Evolutionary conservation across 2,329 filamentous ascomycete genomes (phyloP).

Genomic region (Penicillium sp.): DNA sequence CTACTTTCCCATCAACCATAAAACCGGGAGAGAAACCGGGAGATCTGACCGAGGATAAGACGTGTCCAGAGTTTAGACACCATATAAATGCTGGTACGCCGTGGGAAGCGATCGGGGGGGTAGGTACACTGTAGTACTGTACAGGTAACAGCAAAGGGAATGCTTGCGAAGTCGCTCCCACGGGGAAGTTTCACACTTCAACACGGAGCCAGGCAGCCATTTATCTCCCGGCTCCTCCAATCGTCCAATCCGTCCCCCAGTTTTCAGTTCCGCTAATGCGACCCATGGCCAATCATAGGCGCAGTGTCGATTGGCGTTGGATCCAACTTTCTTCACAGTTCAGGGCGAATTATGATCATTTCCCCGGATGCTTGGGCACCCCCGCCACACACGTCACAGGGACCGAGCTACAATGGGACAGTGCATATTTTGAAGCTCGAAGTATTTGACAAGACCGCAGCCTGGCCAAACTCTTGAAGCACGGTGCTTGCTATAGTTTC

Average conservation of each 20-base stretch:
- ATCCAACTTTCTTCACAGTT: not conserved
- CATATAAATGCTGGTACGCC: not conserved
- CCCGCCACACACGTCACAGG: constrained; percentile 1
- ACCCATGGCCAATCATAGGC: not conserved
- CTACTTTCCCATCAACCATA: not conserved
- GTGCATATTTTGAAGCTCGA: not conserved
- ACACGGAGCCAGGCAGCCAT: not conserved
- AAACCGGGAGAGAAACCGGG: not conserved
- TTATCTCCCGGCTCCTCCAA: not conserved
- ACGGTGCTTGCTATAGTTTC: too few species aligned
- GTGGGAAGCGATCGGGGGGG: too few species aligned
- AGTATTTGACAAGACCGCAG: not conserved
- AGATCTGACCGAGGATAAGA: constrained; percentile 1
- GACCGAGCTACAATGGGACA: not conserved
- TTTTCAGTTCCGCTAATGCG: not conserved
- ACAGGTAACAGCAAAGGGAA: too few species aligned
- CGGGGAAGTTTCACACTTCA: not conserved
- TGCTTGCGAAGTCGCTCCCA: not conserved
- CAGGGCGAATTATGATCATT: not conserved
- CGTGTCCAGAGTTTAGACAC: not conserved
- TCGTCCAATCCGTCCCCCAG: not conserved
- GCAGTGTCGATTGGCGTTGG: not conserved
- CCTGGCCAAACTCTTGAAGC: not conserved
- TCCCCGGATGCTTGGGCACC: not conserved
- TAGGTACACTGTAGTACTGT: too few species aligned